Base-by-base conservation (phyloP, 2,329 filamentous ascomycete genomes). In the Arachnomyces sp. region DNA sequence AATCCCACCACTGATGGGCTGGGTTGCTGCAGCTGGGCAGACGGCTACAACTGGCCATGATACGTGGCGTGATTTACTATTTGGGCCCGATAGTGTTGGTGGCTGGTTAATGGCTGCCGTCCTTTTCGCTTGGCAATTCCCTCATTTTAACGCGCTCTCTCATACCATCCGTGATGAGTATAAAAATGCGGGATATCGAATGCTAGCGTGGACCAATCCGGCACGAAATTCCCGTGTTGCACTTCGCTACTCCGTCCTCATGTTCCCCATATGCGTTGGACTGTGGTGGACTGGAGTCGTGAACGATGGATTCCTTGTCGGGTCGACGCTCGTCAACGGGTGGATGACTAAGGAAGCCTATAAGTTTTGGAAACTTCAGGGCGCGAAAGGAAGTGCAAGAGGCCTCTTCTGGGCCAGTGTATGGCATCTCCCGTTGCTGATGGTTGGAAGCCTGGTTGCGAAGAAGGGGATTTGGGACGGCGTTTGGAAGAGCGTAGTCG, bases 401-500 rank as follows among this genome's bases (percentile, higher is more conserved):
- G 82, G 83, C 0, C 63, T 98, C 38, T 98, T 98, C 63, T 98
- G 92, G 92, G 89, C 92, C 2, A 95, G 87, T 60, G 87, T 98
- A 7, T 96, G 90, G 92, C 89, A 95, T 66, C 63, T 98, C 35
- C 92, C 92, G 0, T 84, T 83, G 17, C 75, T 96, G 31, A 79
- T 98, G 72, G 87, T 95, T 34, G 69, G 95, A 45, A 90, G 88
- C 2, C 82, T 96, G 63, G 77, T 84, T 40, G 86, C 94, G 64
- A 98, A 98, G 75, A 94, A 88, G 67, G 90, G 89, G 0, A 74
- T 95, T 65, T 92, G 86, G 87, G 75, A 80, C 48, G 75, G 88
- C 12, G 77, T 90, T n/a, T 90, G 84, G 80, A 75, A 72, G 41
- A 77, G 78, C 41, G 65, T 85, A 0, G 69, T 78, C 40, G 84